Conservation (phyloP, 2,329 filamentous ascomycete genomes). For the Apiospora kogelbergensis region DNA sequence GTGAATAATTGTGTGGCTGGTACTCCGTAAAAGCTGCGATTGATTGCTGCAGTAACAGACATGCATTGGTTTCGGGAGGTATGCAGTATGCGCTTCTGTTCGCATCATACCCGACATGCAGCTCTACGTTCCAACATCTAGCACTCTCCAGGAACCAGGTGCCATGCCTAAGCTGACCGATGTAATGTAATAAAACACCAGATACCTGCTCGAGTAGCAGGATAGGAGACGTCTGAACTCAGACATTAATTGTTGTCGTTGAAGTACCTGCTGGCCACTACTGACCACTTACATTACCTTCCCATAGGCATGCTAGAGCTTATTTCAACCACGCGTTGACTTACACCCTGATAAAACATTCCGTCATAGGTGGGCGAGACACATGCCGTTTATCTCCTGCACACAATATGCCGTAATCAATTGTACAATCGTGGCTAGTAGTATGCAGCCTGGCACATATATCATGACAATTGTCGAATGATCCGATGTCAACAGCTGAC, state of each 20-base stretch:
- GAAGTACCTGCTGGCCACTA: not conserved
- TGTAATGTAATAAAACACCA: too few relatives aligned
- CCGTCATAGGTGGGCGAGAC: not conserved
- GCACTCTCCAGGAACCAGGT: not conserved
- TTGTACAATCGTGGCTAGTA: not conserved
- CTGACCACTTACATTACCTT: not conserved
- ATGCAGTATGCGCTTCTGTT: not conserved
- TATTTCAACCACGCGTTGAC: not conserved
- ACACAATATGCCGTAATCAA: not conserved
- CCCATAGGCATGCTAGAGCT: not conserved
- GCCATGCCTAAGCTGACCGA: not conserved
- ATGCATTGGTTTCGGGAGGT: not conserved
- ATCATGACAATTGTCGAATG: not conserved
- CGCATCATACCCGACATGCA: not conserved
- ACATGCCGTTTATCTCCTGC: not conserved
- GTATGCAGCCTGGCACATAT: too few relatives aligned
- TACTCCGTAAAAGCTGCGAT: not conserved
- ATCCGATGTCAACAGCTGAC: not conserved
- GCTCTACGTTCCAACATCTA: not conserved
- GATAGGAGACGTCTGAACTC: not conserved
- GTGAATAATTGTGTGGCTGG: not conserved
- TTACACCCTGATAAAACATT: not conserved
- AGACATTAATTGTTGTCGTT: not conserved
- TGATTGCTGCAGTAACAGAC: not conserved
- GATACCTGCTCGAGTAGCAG: not conserved